Base-by-base conservation (phyloP, 768 basidiomycete species). In the Hemileccinum rubropunctum region DNA sequence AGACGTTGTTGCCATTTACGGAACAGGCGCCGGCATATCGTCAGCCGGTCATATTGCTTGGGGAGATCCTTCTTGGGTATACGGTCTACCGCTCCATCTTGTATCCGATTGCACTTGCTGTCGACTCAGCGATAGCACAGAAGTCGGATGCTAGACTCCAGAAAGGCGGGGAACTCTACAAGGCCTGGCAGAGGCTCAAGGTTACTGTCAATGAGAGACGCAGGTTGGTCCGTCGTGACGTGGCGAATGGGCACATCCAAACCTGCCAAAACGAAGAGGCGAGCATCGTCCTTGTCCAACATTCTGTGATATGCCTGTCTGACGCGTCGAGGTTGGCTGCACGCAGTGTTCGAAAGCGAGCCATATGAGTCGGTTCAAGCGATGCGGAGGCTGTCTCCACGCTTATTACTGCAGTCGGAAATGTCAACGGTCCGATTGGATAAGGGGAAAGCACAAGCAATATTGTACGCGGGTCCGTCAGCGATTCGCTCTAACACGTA, bases 351-450 rank as follows among this genome's bases (percentile, higher is more conserved):
- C 60, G 14, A 67, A 49, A 53, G 35, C 54, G 13, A 44, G 30
- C 7, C 23, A 33, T 9, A 36, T 62, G 14, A 42, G 54, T n/a
- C 52, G 40, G n/a, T 57, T 66, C 23, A 65, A 54, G 44, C 59
- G 63, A 0, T 66, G 66, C 23, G 56, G 33, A 15, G 64, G 66
- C 4, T 68, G 61, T 44, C 52, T 61, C 21, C 65, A 66, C n/a
- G 52, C 63, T 27, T 68, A 57, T 35, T 68, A 68, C 17, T 68
- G 66, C 28, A 56, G 54, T 43, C 57, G 41, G 21, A 44, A 47
- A 33, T 66, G 65, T 51, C 65, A 66, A 53, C 59, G 54, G 21
- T 48, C 57, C 30, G 65, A 66, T 12, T 68, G 65, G 65, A 27
- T 37, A 37, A 23, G 53, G 21, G 65, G 65, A n/a, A 61, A 47